A percentile compares a stretch with the other conserved stretches of the same genome.
Evolutionary conservation across 768 basidiomycete genomes (phyloP).

Genomic region (Amanita thiersii): DNA sequence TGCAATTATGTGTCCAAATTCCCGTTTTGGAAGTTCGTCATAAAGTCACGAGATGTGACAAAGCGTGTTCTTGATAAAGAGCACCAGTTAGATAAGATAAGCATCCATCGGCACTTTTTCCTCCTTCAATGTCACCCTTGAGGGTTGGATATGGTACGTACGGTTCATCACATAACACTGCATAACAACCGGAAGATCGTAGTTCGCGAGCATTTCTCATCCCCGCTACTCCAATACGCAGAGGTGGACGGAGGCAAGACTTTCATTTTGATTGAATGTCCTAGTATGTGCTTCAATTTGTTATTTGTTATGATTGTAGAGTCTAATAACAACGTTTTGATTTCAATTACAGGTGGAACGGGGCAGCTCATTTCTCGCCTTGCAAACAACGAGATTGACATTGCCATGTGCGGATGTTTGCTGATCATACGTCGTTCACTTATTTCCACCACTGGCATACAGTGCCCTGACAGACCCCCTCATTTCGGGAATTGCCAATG

Average conservation of each 20-base stretch:
- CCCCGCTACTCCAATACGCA: slow-evolving; percentile 83
- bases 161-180: not conserved
- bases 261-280: slow-evolving; percentile 84
- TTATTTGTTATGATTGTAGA: not conserved
- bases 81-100: not conserved
- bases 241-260: slow-evolving; percentile 59
- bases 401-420: slow-evolving; percentile 58
- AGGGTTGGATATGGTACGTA: slow-evolving; percentile 38
- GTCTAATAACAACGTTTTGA: not conserved
- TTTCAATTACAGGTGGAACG: slow-evolving; percentile 56
- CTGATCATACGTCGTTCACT: slow-evolving; percentile 2
- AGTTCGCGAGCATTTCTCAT: slow-evolving; percentile 89
- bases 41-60: not conserved
- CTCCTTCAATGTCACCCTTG: slow-evolving; percentile 13
- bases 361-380: slow-evolving; percentile 76
- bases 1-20: not conserved
- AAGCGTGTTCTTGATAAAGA: not conserved
- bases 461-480: slow-evolving; percentile 85
- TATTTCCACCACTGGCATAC: slow-evolving; percentile 5
- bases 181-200: not conserved
- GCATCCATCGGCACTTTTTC: not conserved
- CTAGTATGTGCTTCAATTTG: no score
- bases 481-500: slow-evolving; percentile 89
- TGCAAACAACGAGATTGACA: slow-evolving; percentile 69
- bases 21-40: not conserved